phyloP scores from a whole-genome alignment of 2,329 filamentous ascomycete genomes.

The Microdochium bolleyi region DNA sequence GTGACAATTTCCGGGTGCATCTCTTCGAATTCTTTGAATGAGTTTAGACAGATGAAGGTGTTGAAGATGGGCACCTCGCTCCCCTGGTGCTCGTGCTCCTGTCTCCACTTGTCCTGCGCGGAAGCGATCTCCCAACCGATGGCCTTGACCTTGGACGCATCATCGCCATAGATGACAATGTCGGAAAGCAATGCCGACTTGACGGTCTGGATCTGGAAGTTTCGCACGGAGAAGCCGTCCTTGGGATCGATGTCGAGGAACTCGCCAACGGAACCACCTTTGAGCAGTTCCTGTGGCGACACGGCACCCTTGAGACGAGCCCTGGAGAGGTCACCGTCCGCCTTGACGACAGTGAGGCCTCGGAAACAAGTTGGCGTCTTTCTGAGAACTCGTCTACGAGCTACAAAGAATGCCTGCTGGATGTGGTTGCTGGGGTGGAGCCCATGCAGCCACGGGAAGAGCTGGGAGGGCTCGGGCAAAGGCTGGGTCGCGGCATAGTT shows the following conservation, averaged over 20 bases:
- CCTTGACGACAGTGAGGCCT: slow-evolving; percentile 79
- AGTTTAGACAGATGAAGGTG: slow-evolving; percentile 66
- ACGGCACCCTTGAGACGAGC: slow-evolving; percentile 83
- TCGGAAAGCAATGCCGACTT: slow-evolving; percentile 86
- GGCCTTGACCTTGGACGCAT: slow-evolving; percentile 51
- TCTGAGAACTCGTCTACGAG: slow-evolving; percentile 62
- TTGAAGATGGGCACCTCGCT: slow-evolving; percentile 61
- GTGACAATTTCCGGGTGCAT: slow-evolving; percentile 64
- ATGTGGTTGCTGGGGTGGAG: slow-evolving; percentile 82
- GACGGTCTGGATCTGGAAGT: slow-evolving; percentile 92
- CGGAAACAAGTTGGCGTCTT: slow-evolving; percentile 71
- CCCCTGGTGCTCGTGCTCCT: slow-evolving; percentile 50
- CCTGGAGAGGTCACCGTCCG: slow-evolving; percentile 66
- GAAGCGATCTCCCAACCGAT: slow-evolving; percentile 61
- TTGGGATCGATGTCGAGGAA: slow-evolving; percentile 81
- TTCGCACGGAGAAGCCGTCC: slow-evolving; percentile 90
- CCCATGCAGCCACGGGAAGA: slow-evolving; percentile 96
- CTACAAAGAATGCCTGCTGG: slow-evolving; percentile 83
- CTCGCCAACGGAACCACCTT: slow-evolving; percentile 37
- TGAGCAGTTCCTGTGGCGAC: slow-evolving; percentile 70
- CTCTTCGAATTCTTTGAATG: slow-evolving; percentile 66
- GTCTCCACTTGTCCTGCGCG: slow-evolving; percentile 70
- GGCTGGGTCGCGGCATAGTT: slow-evolving; percentile 72
- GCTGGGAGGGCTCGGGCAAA: slow-evolving; percentile 72
- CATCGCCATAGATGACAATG: slow-evolving; percentile 84